phyloP scores from a whole-genome alignment of 2,329 filamentous ascomycete genomes.

The Fusarium sp. region DNA sequence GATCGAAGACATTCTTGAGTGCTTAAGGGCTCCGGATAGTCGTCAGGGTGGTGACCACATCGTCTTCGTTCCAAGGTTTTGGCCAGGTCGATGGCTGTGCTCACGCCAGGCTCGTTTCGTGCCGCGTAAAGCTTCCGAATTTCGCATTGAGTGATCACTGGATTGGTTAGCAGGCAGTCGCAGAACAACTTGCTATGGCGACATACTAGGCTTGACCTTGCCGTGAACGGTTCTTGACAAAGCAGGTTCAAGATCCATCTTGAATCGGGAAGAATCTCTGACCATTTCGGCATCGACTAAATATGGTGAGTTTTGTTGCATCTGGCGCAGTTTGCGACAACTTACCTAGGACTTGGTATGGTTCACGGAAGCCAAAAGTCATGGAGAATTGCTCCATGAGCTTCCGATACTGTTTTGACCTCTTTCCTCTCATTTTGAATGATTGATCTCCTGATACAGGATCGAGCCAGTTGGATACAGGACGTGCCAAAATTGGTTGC shows the following conservation, averaged over 20 bases:
- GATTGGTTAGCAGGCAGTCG: conserved; percentile 42
- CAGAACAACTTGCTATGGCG: conserved; percentile 15
- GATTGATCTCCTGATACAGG: neutral
- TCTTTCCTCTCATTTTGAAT: conserved; percentile 64
- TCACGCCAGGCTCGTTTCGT: conserved; percentile 67
- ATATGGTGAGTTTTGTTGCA: conserved; percentile 43
- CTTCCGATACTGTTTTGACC: conserved; percentile 76
- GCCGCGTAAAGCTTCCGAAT: conserved; percentile 83
- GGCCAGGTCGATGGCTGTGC: conserved; percentile 78
- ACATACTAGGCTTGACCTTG: conserved; percentile 83
- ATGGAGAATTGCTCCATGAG: conserved; percentile 93
- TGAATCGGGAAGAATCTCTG: conserved; percentile 83
- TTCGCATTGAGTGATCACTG: conserved; percentile 85
- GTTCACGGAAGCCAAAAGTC: conserved; percentile 91
- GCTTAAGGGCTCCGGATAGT: conserved; percentile 79
- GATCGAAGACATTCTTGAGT: conserved; percentile 78
- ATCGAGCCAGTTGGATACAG: conserved; percentile 5
- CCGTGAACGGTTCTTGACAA: conserved; percentile 89
- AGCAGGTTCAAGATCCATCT: conserved; percentile 87
- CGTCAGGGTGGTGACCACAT: conserved; percentile 82
- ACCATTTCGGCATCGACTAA: conserved; percentile 88
- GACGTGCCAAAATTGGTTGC: conserved; percentile 16
- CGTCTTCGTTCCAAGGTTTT: conserved; percentile 83
- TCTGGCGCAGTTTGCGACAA: conserved; percentile 21
- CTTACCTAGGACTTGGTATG: conserved; percentile 88